Conservation (phyloP, 2,329 filamentous ascomycete genomes). For the Verticillium nubilum region DNA sequence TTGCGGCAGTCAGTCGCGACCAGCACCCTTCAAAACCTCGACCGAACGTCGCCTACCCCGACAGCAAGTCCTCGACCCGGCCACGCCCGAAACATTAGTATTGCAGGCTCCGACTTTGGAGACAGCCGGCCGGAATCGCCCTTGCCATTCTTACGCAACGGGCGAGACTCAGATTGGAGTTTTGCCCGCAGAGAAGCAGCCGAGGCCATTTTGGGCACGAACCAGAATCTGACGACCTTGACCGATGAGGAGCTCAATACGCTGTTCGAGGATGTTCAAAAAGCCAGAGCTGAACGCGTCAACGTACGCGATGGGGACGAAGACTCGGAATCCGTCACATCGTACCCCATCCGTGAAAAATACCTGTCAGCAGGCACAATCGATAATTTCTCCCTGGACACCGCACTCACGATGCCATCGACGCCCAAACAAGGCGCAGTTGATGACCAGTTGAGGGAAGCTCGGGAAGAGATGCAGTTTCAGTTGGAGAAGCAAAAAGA, state of each 20-base stretch:
- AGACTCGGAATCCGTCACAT: conserved; percentile 82
- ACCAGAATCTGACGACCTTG: conserved; percentile 84
- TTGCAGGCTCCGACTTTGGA: conserved; percentile 71
- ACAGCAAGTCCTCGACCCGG: conserved; percentile 54
- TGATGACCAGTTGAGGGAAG: conserved; percentile 68
- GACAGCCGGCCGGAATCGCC: conserved; percentile 78
- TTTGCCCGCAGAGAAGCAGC: conserved; percentile 92
- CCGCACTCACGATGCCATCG: conserved; percentile 86
- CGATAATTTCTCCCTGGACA: conserved; percentile 95
- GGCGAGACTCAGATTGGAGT: conserved; percentile 88
- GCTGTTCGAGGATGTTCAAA: conserved; percentile 89
- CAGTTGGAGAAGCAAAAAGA: conserved; percentile 81
- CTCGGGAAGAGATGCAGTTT: conserved; percentile 76
- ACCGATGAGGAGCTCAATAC: conserved; percentile 93
- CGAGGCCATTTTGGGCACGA: conserved; percentile 78
- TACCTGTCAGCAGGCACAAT: conserved; percentile 92
- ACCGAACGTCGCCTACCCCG: conserved; percentile 52
- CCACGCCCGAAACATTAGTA: conserved; percentile 78
- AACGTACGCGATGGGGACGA: conserved; percentile 74
- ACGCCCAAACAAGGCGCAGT: conserved; percentile 76
- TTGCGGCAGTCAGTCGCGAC: conserved; percentile 75
- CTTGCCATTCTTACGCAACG: conserved; percentile 55
- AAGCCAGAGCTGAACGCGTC: conserved; percentile 72
- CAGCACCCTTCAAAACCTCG: conserved; percentile 55
- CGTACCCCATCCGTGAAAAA: conserved; percentile 85